Percentiles rank a stretch among this genome's conserved stretches.
phyloP scores from a whole-genome alignment of 2,329 filamentous ascomycete genomes.

The Grosmannia huntii region DNA sequence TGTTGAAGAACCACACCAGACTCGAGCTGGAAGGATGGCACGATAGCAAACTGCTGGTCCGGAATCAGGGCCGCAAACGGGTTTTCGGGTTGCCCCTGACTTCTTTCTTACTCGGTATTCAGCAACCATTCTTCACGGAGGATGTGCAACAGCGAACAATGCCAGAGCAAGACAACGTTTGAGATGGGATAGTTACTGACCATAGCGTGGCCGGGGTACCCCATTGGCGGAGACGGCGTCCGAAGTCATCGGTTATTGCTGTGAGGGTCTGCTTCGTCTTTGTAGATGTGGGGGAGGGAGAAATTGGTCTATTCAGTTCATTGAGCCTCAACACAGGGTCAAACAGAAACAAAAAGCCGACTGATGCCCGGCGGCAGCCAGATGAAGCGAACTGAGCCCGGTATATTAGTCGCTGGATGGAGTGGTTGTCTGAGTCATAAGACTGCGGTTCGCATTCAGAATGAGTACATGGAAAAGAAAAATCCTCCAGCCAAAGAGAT shows the following conservation, averaged over 20 bases:
- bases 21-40: conserved; percentile 85
- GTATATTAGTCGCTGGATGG: background rate
- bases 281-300: background rate
- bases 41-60: conserved; percentile 73
- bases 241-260: conserved; percentile 4
- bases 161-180: background rate
- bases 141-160: background rate
- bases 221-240: conserved; percentile 5
- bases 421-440: conserved; percentile 6
- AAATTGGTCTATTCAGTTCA: background rate
- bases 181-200: conserved; percentile 8
- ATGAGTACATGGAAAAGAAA: background rate
- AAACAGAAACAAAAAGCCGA: background rate
- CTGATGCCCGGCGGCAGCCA: background rate
- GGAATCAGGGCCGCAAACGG: conserved; percentile 78
- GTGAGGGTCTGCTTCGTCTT: background rate
- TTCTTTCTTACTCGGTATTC: conserved; percentile 55
- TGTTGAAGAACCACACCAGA: conserved; percentile 76
- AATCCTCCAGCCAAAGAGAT: background rate
- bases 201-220: conserved; percentile 9
- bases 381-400: background rate
- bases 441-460: background rate
- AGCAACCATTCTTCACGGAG: conserved; percentile 32
- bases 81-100: conserved; percentile 68
- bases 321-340: background rate